phyloP scores from a whole-genome alignment of 805 yeast species.

The Ogataea zsoltii region DNA sequence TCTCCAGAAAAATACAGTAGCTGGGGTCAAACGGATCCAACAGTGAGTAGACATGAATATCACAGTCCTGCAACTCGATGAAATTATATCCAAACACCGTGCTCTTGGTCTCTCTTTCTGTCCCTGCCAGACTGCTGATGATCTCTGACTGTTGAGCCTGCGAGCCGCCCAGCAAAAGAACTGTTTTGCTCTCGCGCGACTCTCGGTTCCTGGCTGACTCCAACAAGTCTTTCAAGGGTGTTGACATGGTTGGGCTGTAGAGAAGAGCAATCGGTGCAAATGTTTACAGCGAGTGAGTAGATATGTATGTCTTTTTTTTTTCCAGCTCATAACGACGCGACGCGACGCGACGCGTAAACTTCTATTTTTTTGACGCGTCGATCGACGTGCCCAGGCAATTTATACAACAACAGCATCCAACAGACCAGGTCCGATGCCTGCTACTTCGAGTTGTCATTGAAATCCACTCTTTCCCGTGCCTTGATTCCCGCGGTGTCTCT shows the following conservation, averaged over 20 bases:
- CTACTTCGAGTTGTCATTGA: conserved; percentile 34
- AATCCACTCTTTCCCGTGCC: conserved; percentile 35
- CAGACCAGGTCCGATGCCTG: not conserved
- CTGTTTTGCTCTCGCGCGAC: not conserved
- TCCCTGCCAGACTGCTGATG: conserved; percentile 1
- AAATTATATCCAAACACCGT: conserved; percentile 16
- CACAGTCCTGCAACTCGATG: conserved; percentile 6
- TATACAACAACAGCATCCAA: too few relatives aligned
- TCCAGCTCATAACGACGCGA: too few relatives aligned
- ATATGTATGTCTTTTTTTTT: too few relatives aligned
- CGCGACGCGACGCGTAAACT: not conserved
- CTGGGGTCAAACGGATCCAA: conserved; percentile 6
- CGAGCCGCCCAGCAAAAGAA: conserved; percentile 16
- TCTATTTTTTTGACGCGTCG: too few relatives aligned
- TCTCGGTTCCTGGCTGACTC: conserved; percentile 9
- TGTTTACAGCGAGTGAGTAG: not conserved
- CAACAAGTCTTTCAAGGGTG: conserved; percentile 13
- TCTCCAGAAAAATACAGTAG: not conserved
- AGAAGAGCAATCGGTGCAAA: not conserved
- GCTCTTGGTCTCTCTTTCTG: not conserved
- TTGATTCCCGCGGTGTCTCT: conserved; percentile 43
- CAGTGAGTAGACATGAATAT: conserved; percentile 13
- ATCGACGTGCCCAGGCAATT: too few relatives aligned
- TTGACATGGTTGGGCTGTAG: conserved; percentile 8
- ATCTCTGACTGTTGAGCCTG: conserved; percentile 5